A percentile compares a stretch with the other conserved stretches of the same genome.
These are phyloP conservation scores for Ustanciosporium gigantosporum DNA, from an alignment of 1,284 basidiomycete species.

Conservation along the genomic window DNA sequence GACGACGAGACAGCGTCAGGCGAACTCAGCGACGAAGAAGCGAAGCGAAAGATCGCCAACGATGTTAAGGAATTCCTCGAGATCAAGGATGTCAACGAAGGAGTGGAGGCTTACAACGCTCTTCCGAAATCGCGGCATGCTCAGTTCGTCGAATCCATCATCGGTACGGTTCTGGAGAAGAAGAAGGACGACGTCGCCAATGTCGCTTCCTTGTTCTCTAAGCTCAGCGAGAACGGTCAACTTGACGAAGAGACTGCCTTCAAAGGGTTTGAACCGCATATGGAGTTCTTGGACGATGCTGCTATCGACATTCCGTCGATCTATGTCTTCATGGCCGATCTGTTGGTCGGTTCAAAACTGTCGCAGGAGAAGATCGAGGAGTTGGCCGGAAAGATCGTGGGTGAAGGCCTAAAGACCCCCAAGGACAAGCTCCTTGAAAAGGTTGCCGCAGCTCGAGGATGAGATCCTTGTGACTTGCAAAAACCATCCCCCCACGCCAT, in stretches of 20 bases:
- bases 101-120: conserved; percentile 68
- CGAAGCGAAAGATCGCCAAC: conserved; percentile 73
- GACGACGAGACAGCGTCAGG: conserved; percentile 65
- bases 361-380: conserved; percentile 52
- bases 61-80: conserved; percentile 64
- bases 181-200: conserved; percentile 80
- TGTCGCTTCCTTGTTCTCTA: conserved; percentile 55
- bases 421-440: conserved; percentile 59
- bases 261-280: conserved; percentile 69
- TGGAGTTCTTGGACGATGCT: conserved; percentile 81
- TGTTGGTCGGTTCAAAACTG: conserved; percentile 43
- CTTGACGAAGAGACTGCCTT: conserved; percentile 67
- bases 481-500: no score
- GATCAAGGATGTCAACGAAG: conserved; percentile 77
- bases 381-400: conserved; percentile 53
- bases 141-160: conserved; percentile 74
- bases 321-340: conserved; percentile 71
- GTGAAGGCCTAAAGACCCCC: conserved; percentile 56
- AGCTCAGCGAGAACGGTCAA: conserved; percentile 38
- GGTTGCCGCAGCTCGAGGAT: conserved; percentile 43
- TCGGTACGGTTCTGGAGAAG: conserved; percentile 73
- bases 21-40: conserved; percentile 70
- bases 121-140: conserved; percentile 71
- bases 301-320: conserved; percentile 87
- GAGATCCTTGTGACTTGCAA: no score